Percentiles rank a stretch among this genome's conserved stretches.
These are phyloP conservation scores for Neofusicoccum ribis DNA, from an alignment of 2,329 filamentous ascomycete genomes.

Conservation along the genomic window DNA sequence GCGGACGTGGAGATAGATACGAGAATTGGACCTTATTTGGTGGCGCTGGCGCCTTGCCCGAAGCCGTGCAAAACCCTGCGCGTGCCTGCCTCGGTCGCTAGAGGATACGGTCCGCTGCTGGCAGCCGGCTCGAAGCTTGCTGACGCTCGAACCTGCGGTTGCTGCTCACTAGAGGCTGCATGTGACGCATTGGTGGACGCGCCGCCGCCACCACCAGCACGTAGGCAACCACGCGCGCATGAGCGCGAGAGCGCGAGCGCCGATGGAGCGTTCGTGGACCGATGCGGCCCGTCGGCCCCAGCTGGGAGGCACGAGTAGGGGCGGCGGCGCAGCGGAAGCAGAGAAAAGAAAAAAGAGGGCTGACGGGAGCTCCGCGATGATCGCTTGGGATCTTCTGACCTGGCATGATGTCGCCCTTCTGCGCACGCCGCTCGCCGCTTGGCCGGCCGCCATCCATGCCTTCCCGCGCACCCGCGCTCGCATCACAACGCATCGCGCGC, in stretches of 20 bases:
- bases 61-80: background rate
- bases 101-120: slow-evolving; percentile 17
- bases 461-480: slow-evolving; percentile 12
- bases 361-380: slow-evolving; percentile 13
- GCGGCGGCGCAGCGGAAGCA: background rate
- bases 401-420: slow-evolving; percentile 6
- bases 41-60: slow-evolving; percentile 6
- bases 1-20: slow-evolving; percentile 3
- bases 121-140: slow-evolving; percentile 3
- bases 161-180: background rate
- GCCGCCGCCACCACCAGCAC: slow-evolving; percentile 1
- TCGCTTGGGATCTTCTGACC: slow-evolving; percentile 19
- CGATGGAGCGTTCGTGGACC: background rate
- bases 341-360: background rate
- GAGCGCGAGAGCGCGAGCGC: background rate
- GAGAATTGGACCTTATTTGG: slow-evolving; percentile 16
- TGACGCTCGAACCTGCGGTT: slow-evolving; percentile 1
- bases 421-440: background rate
- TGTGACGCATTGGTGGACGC: slow-evolving; percentile 3
- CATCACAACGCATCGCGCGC: background rate
- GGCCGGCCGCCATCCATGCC: slow-evolving; percentile 4
- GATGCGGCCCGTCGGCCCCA: too few relatives aligned
- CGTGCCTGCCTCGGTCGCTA: slow-evolving; percentile 14
- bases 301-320: background rate
- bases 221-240: background rate